Conservation (phyloP, 257 asterid genomes). For the Parsonsia alboflavescens region DNA sequence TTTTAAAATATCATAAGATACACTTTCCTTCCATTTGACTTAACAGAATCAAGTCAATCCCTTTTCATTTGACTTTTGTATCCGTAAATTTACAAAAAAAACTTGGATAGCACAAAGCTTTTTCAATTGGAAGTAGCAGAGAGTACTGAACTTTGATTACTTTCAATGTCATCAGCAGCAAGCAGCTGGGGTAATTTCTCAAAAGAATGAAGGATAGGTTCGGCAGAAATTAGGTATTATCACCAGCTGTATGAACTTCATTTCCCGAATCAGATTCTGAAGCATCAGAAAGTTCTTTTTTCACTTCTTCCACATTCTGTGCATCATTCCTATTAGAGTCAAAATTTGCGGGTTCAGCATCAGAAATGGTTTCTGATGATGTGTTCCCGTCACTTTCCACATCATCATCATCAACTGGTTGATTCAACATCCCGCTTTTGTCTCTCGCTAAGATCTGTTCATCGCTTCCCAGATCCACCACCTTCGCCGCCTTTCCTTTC, state of each 20-base stretch:
- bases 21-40: too few relatives aligned
- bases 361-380: background rate
- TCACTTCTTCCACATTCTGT: background rate
- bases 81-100: too few relatives aligned
- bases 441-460: too few relatives aligned
- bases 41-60: too few relatives aligned
- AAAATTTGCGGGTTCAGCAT: conserved; percentile 7
- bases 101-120: too few relatives aligned
- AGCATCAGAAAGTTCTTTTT: conserved; percentile 9
- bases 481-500: too few relatives aligned
- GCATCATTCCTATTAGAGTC: background rate
- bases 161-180: conserved; percentile 15
- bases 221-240: background rate
- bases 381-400: conserved; percentile 10
- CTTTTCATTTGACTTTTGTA: too few relatives aligned
- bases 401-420: conserved; percentile 10
- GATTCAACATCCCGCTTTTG: too few relatives aligned
- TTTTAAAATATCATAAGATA: too few relatives aligned
- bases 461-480: too few relatives aligned
- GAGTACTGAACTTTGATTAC: background rate
- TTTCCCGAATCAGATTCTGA: conserved; percentile 6
- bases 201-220: conserved; percentile 16
- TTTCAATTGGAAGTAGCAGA: too few relatives aligned
- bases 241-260: background rate
- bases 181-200: background rate